Evolutionary conservation across 192 early-diverging fungal genomes (phyloP).

Genomic region (Backusella sp.): DNA sequence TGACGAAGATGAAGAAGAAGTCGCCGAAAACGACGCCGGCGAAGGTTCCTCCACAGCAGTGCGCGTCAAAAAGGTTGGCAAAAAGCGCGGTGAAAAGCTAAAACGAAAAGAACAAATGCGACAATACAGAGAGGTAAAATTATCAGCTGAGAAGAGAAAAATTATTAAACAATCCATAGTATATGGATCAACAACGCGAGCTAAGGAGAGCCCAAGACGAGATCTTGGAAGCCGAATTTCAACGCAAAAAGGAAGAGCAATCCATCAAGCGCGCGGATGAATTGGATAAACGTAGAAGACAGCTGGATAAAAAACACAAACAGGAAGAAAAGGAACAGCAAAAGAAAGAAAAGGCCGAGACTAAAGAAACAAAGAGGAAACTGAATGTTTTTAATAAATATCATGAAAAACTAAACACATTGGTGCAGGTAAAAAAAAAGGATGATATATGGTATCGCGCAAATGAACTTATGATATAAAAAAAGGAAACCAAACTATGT

Average conservation of each 20-base stretch:
- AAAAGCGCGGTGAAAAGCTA: slow-evolving; percentile 23
- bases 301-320: neutral
- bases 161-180: neutral
- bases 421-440: slow-evolving; percentile 4
- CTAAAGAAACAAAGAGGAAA: slow-evolving; percentile 11
- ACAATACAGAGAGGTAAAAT: slow-evolving; percentile 27
- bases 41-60: slow-evolving; percentile 23
- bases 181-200: slow-evolving; percentile 23
- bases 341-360: slow-evolving; percentile 2
- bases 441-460: neutral
- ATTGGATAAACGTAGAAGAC: neutral
- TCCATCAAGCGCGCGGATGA: slow-evolving; percentile 23
- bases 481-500: slow-evolving; percentile 5
- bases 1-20: neutral
- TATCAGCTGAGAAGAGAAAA: no score
- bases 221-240: slow-evolving; percentile 15
- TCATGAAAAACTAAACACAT: neutral
- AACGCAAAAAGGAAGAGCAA: slow-evolving; percentile 19
- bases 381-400: slow-evolving; percentile 20
- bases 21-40: slow-evolving; percentile 4
- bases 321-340: slow-evolving; percentile 11
- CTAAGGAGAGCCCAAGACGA: slow-evolving; percentile 18
- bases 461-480: no score
- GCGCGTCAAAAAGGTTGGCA: slow-evolving; percentile 17
- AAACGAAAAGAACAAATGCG: slow-evolving; percentile 27